These are phyloP conservation scores for Peronospora destructor DNA, from an alignment of 352 stramenopile species.

Conservation along the genomic window DNA sequence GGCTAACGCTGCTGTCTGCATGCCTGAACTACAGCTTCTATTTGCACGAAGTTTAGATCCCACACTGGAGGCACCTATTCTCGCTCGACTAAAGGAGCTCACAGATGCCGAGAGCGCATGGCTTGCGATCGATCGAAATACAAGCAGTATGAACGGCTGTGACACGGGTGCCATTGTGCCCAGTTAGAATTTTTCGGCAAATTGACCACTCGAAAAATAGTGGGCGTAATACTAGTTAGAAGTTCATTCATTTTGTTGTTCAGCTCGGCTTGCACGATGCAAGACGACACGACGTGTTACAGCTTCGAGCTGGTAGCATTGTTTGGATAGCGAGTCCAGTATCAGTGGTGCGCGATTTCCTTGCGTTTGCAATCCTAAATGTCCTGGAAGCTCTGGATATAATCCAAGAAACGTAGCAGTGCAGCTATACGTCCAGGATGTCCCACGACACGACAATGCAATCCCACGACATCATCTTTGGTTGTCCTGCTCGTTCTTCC, in stretches of 20 bases:
- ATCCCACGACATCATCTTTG: slow-evolving; percentile 95
- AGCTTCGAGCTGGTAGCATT: slow-evolving; percentile 36
- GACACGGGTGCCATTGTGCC: slow-evolving; percentile 36
- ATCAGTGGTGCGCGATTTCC: slow-evolving; percentile 93
- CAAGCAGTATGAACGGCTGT: slow-evolving; percentile 24
- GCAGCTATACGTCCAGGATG: slow-evolving; percentile 86
- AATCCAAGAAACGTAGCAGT: slow-evolving; percentile 91
- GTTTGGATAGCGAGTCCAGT: slow-evolving; percentile 79
- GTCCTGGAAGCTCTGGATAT: slow-evolving; percentile 85
- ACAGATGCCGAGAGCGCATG: slow-evolving; percentile 64
- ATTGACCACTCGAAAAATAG: slow-evolving; percentile 18
- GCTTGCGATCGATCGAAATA: slow-evolving; percentile 51
- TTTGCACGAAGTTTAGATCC: slow-evolving; percentile 71
- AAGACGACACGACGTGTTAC: slow-evolving; percentile 13
- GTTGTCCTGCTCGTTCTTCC: slow-evolving; percentile 77
- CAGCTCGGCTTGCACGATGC: not conserved
- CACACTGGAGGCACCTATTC: slow-evolving; percentile 52
- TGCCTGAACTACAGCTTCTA: slow-evolving; percentile 40
- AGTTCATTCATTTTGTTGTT: slow-evolving; percentile 1
- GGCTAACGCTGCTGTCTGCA: slow-evolving; percentile 8
- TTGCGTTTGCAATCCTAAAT: slow-evolving; percentile 91
- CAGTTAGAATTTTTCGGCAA: slow-evolving; percentile 23
- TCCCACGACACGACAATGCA: slow-evolving; percentile 90
- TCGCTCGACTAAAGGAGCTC: slow-evolving; percentile 59
- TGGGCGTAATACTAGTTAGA: slow-evolving; percentile 32